A percentile compares a stretch with the other conserved stretches of the same genome.
Evolutionary conservation across 2,329 filamentous ascomycete genomes (phyloP).

Genomic region (Fusarium sp.): DNA sequence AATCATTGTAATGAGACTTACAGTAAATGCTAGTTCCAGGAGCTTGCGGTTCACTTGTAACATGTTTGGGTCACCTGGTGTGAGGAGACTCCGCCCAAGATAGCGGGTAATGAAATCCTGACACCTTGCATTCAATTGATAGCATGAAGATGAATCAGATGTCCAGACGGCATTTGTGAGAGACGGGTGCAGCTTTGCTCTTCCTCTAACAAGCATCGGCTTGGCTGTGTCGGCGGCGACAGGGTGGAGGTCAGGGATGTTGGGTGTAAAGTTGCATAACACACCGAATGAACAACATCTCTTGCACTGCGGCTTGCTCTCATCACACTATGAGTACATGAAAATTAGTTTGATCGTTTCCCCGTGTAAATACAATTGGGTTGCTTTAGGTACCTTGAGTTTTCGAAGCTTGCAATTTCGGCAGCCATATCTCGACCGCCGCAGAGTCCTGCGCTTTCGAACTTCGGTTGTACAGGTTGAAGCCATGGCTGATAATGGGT

Average conservation of each 20-base stretch:
- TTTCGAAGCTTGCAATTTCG: constrained; percentile 64
- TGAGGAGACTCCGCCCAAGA: constrained; percentile 51
- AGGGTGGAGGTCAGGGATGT: constrained; percentile 53
- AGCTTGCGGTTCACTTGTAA: constrained; percentile 52
- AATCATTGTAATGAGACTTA: constrained; percentile 39
- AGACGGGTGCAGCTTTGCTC: constrained; percentile 37
- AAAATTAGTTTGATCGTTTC: neutral
- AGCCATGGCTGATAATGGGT: constrained; percentile 8
- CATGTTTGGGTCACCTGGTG: constrained; percentile 53
- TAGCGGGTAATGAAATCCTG: constrained; percentile 57
- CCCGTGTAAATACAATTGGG: neutral
- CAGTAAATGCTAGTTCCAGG: constrained; percentile 53
- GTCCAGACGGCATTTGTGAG: constrained; percentile 51
- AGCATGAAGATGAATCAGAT: constrained; percentile 45
- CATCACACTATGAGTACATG: constrained; percentile 55
- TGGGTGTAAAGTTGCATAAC: constrained; percentile 56
- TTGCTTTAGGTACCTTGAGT: constrained; percentile 53
- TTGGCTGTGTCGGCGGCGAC: constrained; percentile 39
- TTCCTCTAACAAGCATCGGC: constrained; percentile 29
- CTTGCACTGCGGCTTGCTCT: constrained; percentile 57
- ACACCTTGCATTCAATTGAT: constrained; percentile 53
- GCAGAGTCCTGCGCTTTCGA: neutral
- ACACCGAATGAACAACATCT: constrained; percentile 58
- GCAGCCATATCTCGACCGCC: constrained; percentile 60
- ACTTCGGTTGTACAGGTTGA: neutral